These are phyloP conservation scores for Aspergillus eucalypticola DNA, from an alignment of 2,329 filamentous ascomycete species.

Conservation along the genomic window DNA sequence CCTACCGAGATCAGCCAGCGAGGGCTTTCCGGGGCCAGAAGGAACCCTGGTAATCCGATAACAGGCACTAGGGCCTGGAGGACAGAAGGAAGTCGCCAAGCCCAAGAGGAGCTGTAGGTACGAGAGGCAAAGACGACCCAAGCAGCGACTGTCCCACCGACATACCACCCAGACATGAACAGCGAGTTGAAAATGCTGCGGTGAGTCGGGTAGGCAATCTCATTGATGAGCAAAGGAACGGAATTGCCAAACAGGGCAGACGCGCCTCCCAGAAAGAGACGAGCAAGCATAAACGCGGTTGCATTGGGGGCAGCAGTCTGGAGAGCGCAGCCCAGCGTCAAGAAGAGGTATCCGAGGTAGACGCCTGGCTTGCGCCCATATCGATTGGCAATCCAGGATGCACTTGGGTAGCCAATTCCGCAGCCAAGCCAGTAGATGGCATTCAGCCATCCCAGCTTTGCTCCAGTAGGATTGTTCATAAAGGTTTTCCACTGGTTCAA, in stretches of 20 bases:
- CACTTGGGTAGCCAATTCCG: slow-evolving; percentile 29
- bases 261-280: slow-evolving; percentile 40
- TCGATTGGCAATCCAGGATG: slow-evolving; percentile 36
- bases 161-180: slow-evolving; percentile 40
- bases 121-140: slow-evolving; percentile 30
- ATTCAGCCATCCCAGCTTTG: slow-evolving; percentile 35
- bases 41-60: slow-evolving; percentile 20
- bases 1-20: slow-evolving; percentile 24
- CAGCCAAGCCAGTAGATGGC: slow-evolving; percentile 32
- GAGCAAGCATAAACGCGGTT: slow-evolving; percentile 36
- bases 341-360: slow-evolving; percentile 35
- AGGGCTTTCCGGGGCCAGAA: slow-evolving; percentile 24
- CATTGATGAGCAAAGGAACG: slow-evolving; percentile 45
- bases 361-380: slow-evolving; percentile 38
- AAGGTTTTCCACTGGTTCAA: slow-evolving; percentile 34
- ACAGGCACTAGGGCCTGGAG: slow-evolving; percentile 22
- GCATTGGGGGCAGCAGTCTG: slow-evolving; percentile 31
- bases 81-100: slow-evolving; percentile 27
- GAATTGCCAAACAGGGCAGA: slow-evolving; percentile 35
- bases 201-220: slow-evolving; percentile 48
- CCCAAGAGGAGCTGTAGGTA: slow-evolving; percentile 21
- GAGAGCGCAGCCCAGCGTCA: slow-evolving; percentile 30
- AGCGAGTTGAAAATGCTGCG: slow-evolving; percentile 36
- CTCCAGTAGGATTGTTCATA: slow-evolving; percentile 30
- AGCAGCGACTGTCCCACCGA: slow-evolving; percentile 28